Base-by-base conservation (phyloP, 495 filamentous ascomycete species). In the Ramalina intermedia region DNA sequence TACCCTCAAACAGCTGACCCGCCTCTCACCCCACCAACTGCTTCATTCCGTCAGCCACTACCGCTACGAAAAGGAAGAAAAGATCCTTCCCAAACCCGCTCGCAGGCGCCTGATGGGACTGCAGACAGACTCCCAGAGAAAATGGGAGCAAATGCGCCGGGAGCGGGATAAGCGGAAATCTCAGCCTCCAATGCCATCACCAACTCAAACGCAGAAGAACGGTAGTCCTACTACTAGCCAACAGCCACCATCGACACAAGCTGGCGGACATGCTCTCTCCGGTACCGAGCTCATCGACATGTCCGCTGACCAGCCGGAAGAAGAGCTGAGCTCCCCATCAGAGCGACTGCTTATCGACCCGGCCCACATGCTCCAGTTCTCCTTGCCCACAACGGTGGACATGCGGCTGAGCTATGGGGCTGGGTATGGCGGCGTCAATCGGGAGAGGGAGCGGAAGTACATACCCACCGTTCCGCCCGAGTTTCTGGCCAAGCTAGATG, bases 331-430 rank as follows among this genome's bases (percentile, higher is more conserved):
- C 14, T 9, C 39, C 21, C 46, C 50, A 18, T 59, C 57, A 6
- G 75, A 86, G 43, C 70, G 80, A 47, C 65, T 96, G 24, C 76
- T 96, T 36, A 66, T 96, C 23, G 88, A 96, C 59, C 85, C 90
- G 16, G 82, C 88, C 11, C 69, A 94, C 37, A 95, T 94, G 76
- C 75, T 99, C 23, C 93, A 93, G 1, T 99, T 99, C 61, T 81
- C 81, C 29, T 70, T 99, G 18, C 91, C 91, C 1, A 94, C 91
- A 5, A 93, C 88, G 50, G 95, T 90, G 14, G 91, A 96, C 62
- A 96, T 99, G 91, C 71, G 95, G 52, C 74, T 99, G 36, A 88
- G 78, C 54, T 99, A 91, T 58, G 91, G 91, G 8, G 90, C 93
- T 24, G 91, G 91, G 12, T 87, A 95, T 54, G 91, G 91, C 4